Conservation (phyloP, 805 yeast genomes). For the Ogataea sp. region DNA sequence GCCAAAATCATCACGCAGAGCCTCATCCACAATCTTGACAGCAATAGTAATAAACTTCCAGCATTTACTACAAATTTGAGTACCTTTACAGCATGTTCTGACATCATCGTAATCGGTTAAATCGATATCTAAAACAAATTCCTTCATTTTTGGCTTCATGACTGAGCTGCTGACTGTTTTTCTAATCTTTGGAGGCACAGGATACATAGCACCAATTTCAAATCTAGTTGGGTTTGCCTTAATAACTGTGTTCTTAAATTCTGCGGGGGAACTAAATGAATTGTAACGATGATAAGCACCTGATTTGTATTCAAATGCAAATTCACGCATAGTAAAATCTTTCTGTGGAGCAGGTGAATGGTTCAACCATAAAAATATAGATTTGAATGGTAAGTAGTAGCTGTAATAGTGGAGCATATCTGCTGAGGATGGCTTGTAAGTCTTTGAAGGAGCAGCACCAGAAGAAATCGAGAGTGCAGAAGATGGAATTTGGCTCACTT, state of each 20-base stretch:
- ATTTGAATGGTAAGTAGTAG: slow-evolving; percentile 64
- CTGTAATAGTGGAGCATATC: slow-evolving; percentile 72
- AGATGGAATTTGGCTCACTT: not conserved
- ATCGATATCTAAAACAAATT: slow-evolving; percentile 93
- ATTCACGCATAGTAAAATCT: slow-evolving; percentile 84
- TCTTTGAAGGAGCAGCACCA: not conserved
- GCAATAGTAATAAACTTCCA: slow-evolving; percentile 92
- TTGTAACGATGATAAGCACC: slow-evolving; percentile 90
- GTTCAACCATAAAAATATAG: slow-evolving; percentile 81
- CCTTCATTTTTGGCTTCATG: slow-evolving; percentile 77
- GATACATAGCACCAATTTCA: slow-evolving; percentile 90
- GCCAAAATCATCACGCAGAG: slow-evolving; percentile 83
- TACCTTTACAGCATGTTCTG: slow-evolving; percentile 88
- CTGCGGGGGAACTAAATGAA: slow-evolving; percentile 58
- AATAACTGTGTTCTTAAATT: slow-evolving; percentile 71
- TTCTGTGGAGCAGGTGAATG: slow-evolving; percentile 70
- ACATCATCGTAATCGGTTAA: slow-evolving; percentile 92
- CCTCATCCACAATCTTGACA: slow-evolving; percentile 59
- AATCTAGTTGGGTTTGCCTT: slow-evolving; percentile 79
- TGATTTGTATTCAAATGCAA: slow-evolving; percentile 82
- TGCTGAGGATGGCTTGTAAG: slow-evolving; percentile 34
- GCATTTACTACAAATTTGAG: slow-evolving; percentile 79
- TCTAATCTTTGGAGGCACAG: slow-evolving; percentile 80
- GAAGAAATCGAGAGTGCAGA: not conserved
- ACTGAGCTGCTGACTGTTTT: slow-evolving; percentile 68